Evolutionary conservation across 2,329 filamentous ascomycete genomes (phyloP), one percentile per base, ranked within the genome.

Genomic region (Sporothrix mexicana): DNA sequence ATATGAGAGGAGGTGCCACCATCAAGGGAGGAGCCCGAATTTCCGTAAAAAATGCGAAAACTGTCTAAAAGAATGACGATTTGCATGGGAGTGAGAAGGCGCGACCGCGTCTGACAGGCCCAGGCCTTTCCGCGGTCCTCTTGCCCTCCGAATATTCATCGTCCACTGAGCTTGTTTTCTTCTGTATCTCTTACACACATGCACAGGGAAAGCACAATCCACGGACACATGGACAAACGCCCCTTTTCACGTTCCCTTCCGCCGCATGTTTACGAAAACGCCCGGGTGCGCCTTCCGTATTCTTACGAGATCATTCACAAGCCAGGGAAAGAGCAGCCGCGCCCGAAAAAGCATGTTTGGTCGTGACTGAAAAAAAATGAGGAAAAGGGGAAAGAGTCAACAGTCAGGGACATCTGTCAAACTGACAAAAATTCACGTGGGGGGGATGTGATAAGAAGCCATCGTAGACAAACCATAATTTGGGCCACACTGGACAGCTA

Each of bases 1-100:
- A 36, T 36, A 69, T 8, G 3, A 25, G 41, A 20, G 53, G 36
- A 30, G 51, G 51, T 15, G 30, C n/a, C 51, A 45, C 36, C 51
- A n/a, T 15, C 59, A 17, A 17, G 8, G 13, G 17, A 41, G 23
- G 45, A 64, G 69, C n/a, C 70, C 70, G 70, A 66, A 71, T 71
- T 64, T 5, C 70, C 70, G 59, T 43, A 15, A 55, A 64, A 66
- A 55, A 57, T 71, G 70, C 70, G 70, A 71, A 55, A 64, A 20
- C 41, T 55, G 55, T 41, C 8, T 17, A 49, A 7, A 36, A 59
- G 64, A 61, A 61, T 36, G 43, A n/a, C 53, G 41, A 61, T 25
- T 59, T 59, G 51, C 36, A 69, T 12, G 51, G 23, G 15, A 10
- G 23, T 15, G 17, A 41, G 45, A 43, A 69, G 67, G 67, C 15